Base-by-base conservation (phyloP, 495 filamentous ascomycete species). In the Tetracladium marchalianum region DNA sequence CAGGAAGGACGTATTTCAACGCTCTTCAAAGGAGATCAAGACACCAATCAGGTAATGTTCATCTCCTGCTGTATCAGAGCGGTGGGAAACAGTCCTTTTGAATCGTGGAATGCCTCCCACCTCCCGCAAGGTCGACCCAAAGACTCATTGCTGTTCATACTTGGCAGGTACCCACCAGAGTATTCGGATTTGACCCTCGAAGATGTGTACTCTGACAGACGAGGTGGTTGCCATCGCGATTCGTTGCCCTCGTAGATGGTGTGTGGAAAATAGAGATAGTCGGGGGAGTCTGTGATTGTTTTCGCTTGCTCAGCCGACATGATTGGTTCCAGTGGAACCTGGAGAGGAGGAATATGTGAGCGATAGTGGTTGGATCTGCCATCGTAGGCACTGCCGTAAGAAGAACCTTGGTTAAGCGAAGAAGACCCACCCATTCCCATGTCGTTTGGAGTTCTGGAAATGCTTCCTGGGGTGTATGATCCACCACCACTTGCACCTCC, bases 401-500 rank as follows among this genome's bases (percentile, higher is more conserved):
- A 18, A 11, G 43, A 48, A 1, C 47, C 45, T 5, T 38, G 27
- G 13, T 49, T 18, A 48, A 60, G 56, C 1, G 50, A 49, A 0
- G 49, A 51, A 4, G 36, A 22, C 1, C 53, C 56, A 1, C 42
- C 47, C 53, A 54, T 54, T n/a, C 12, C 35, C n/a, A 55, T 49
- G 17, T 57, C 57, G 24, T 53, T 50, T 32, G 47, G 45, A 12
- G 49, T 49, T 19, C 56, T 19, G 12, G 46, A 43, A 4, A 36
- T 35, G 6, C 44, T 32, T 8, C 68, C 56, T 8, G 67, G 60
- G 2, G 61, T 54, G 41, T 69, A 72, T 5, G 57, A 53, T 11
- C 65, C 68, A 42, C 62, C 64, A 54, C 70, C 68, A 31, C 64
- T 60, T 31, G 70, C 70, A 15, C 71, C 70, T 11, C 68, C 70